These are phyloP conservation scores for Trichoderma cornu-damae DNA, from an alignment of 2,329 filamentous ascomycete genomes.

Conservation along the genomic window DNA sequence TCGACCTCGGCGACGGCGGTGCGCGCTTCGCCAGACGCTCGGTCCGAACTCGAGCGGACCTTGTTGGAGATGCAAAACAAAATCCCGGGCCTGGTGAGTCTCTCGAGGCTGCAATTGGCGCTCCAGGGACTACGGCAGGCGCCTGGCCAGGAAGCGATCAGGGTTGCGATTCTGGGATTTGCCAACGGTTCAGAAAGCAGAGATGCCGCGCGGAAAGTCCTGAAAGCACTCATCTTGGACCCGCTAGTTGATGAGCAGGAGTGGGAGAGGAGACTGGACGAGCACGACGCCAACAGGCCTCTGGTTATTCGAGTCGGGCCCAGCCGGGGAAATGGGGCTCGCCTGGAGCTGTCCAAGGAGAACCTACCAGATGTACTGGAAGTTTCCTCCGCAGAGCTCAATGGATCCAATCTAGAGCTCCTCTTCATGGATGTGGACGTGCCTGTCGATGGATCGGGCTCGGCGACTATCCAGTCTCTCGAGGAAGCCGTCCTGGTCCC, in stretches of 20 bases:
- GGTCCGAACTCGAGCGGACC: constrained; percentile 53
- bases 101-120: constrained; percentile 67
- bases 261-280: constrained; percentile 62
- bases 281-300: constrained; percentile 48
- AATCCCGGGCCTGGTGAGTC: constrained; percentile 58
- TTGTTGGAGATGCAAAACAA: constrained; percentile 57
- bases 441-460: constrained; percentile 31
- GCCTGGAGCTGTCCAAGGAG: constrained; percentile 29
- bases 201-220: constrained; percentile 56
- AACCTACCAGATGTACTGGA: constrained; percentile 52
- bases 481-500: constrained; percentile 71
- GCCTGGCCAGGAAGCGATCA: constrained; percentile 52
- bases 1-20: constrained; percentile 27
- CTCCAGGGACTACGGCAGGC: constrained; percentile 57
- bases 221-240: constrained; percentile 66
- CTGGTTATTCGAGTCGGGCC: constrained; percentile 56
- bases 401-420: constrained; percentile 60
- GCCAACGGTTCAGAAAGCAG: constrained; percentile 35
- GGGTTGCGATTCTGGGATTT: constrained; percentile 54
- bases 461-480: constrained; percentile 38
- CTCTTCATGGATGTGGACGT: constrained; percentile 49
- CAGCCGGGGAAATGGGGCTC: constrained; percentile 27
- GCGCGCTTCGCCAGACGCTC: constrained; percentile 30
- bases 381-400: constrained; percentile 58
- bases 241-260: constrained; percentile 56